Evolutionary conservation across 768 basidiomycete species (phyloP).

Genomic region (Serpula lacrymans): DNA sequence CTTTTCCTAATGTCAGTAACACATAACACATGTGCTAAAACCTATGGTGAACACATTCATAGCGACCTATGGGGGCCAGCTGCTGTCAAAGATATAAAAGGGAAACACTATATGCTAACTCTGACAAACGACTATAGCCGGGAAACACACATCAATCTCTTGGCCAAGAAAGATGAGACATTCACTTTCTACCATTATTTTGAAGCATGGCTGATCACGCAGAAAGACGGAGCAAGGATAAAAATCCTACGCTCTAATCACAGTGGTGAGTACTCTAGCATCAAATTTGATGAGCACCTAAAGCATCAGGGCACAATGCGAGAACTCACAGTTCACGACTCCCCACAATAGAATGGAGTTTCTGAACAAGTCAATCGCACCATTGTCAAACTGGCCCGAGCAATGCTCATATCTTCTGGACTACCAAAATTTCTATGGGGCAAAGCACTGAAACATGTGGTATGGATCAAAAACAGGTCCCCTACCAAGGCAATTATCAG

Average conservation of each 20-base stretch:
- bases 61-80: not conserved
- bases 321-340: conserved; percentile 16
- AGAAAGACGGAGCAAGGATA: no score
- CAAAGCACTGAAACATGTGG: conserved; percentile 13
- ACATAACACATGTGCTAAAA: not conserved
- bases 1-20: no score
- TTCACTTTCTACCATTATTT: no score
- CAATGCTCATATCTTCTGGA: conserved; percentile 14
- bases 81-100: no score
- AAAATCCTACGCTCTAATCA: conserved; percentile 16
- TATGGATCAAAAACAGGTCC: conserved; percentile 17
- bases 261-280: conserved; percentile 21
- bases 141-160: no score
- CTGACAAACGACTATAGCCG: no score
- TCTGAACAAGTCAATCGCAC: conserved; percentile 24
- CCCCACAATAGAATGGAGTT: conserved; percentile 20
- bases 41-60: not conserved
- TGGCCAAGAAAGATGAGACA: no score
- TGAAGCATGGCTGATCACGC: no score
- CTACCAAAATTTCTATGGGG: conserved; percentile 22
- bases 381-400: conserved; percentile 10
- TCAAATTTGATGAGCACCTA: conserved; percentile 14
- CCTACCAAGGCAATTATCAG: conserved; percentile 13
- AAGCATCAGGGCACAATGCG: conserved; percentile 14
- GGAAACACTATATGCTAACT: no score